Conservation (phyloP, 305 asterid genomes). For the Petunia hybrid region DNA sequence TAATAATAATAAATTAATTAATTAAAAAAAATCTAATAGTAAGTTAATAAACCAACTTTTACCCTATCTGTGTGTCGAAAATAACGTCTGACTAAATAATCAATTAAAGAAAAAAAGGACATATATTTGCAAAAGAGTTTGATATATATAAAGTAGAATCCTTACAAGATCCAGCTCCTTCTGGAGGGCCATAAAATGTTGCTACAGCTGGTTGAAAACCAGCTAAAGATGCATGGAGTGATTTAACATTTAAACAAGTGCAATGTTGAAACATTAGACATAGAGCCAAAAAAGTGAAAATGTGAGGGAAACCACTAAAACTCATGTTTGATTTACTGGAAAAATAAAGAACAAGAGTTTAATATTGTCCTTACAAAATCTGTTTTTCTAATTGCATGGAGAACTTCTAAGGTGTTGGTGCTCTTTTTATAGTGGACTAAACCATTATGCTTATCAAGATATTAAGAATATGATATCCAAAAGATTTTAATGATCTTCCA, state of each 20-base stretch:
- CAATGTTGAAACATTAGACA: background rate
- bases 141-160: too few relatives aligned
- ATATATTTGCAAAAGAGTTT: too few relatives aligned
- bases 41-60: too few relatives aligned
- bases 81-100: too few relatives aligned
- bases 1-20: too few relatives aligned
- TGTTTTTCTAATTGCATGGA: slow-evolving; percentile 3
- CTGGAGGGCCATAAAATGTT: slow-evolving; percentile 21
- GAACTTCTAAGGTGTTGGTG: background rate
- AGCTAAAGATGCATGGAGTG: slow-evolving; percentile 16
- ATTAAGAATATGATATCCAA: background rate
- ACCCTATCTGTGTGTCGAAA: too few relatives aligned
- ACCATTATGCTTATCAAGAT: background rate
- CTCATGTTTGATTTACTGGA: slow-evolving; percentile 11
- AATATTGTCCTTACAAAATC: background rate
- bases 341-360: background rate
- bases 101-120: too few relatives aligned
- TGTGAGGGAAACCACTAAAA: background rate
- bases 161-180: slow-evolving; percentile 16
- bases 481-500: background rate
- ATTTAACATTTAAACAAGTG: background rate
- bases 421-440: background rate
- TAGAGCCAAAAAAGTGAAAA: background rate
- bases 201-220: slow-evolving; percentile 17
- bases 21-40: too few relatives aligned